phyloP scores from a whole-genome alignment of 164 flowering plant species.

The Protea cynaroides region DNA sequence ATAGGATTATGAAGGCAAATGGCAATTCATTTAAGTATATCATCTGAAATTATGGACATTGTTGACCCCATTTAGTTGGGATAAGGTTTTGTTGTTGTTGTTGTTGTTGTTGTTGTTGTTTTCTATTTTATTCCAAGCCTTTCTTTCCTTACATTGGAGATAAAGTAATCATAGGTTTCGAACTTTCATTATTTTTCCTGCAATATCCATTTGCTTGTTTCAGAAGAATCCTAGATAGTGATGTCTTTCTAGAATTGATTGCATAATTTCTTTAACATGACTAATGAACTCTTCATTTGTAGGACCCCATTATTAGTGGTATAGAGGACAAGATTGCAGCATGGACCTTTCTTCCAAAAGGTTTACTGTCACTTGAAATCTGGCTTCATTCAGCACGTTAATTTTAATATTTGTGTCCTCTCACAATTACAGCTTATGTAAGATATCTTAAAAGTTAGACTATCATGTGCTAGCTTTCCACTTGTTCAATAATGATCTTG shows the following conservation, averaged over 20 bases:
- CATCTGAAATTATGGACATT: neutral
- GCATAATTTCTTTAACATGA: neutral
- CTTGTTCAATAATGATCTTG: neutral
- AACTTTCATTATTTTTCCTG: neutral
- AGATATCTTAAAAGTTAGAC: neutral
- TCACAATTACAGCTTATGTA: neutral
- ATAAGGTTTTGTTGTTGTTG: too few relatives aligned
- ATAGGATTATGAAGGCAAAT: too few relatives aligned
- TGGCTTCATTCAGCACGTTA: neutral
- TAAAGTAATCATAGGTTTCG: neutral
- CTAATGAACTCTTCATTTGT: slow-evolving; percentile 10
- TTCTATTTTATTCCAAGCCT: neutral
- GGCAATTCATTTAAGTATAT: too few relatives aligned
- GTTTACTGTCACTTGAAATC: slow-evolving; percentile 21
- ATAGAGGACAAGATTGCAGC: slow-evolving; percentile 87
- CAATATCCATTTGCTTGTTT: neutral
- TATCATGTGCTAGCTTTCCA: neutral
- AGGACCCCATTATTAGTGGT: slow-evolving; percentile 81
- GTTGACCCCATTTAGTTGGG: too few relatives aligned
- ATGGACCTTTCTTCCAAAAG: slow-evolving; percentile 98
- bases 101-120: too few relatives aligned
- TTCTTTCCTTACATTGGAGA: neutral
- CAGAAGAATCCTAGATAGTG: neutral
- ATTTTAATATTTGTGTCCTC: neutral
- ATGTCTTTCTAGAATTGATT: neutral